Conservation (phyloP, 768 basidiomycete genomes). For the Russula earlei region DNA sequence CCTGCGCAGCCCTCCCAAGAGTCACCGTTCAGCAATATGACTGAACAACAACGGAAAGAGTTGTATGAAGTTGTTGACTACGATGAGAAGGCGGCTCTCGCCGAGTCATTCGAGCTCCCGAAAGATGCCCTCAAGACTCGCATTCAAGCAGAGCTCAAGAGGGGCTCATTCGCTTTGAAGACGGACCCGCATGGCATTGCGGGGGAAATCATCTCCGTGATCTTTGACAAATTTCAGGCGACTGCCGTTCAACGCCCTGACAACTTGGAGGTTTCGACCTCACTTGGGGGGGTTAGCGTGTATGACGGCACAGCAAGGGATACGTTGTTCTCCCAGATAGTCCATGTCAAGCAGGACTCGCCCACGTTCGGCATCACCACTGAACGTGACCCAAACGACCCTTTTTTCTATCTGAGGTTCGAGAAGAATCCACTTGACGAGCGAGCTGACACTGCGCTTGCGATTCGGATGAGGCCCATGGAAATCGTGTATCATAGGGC, state of each 20-base stretch:
- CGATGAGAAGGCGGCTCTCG: slow-evolving; percentile 74
- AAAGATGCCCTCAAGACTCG: slow-evolving; percentile 73
- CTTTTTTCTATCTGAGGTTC: slow-evolving; percentile 86
- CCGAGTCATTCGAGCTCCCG: slow-evolving; percentile 59
- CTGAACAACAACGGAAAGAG: slow-evolving; percentile 82
- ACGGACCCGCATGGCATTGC: slow-evolving; percentile 55
- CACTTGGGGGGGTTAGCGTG: slow-evolving; percentile 77
- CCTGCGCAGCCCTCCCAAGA: slow-evolving; percentile 36
- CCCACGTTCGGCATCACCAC: not conserved
- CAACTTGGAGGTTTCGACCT: slow-evolving; percentile 77
- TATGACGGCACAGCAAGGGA: slow-evolving; percentile 83
- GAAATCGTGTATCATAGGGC: slow-evolving; percentile 94
- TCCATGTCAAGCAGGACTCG: slow-evolving; percentile 47
- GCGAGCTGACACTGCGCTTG: slow-evolving; percentile 83
- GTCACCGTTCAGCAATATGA: slow-evolving; percentile 60
- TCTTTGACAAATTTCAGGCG: slow-evolving; percentile 82
- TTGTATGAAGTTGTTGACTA: slow-evolving; percentile 87
- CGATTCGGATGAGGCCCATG: slow-evolving; percentile 86
- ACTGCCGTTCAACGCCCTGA: slow-evolving; percentile 77
- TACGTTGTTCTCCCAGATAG: slow-evolving; percentile 83
- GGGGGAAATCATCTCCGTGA: slow-evolving; percentile 71
- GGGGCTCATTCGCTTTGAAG: slow-evolving; percentile 79
- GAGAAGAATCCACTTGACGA: slow-evolving; percentile 89
- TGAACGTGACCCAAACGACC: slow-evolving; percentile 29
- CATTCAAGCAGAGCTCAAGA: slow-evolving; percentile 68